Evolutionary conservation across 129 eudicot genomes (phyloP), one percentile per base, ranked within the genome.

Genomic region (Pulicaria dysenterica): DNA sequence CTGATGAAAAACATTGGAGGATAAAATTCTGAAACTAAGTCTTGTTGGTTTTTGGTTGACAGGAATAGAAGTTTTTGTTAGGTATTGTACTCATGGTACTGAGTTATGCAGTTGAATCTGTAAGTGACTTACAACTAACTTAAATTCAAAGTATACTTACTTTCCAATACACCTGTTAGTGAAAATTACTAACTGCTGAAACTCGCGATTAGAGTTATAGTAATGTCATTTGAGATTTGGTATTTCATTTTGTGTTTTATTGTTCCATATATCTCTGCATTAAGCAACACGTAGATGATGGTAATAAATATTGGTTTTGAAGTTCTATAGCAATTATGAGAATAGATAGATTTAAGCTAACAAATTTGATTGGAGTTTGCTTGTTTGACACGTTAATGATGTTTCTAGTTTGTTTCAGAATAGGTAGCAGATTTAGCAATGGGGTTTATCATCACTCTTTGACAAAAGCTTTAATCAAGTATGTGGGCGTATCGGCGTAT

Each of bases 21-120:
- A 31, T 72, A 61, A 47, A 41, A 40, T 34, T 19, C 47, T 38
- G 59, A 44, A 31, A 60, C 24, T 71, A 65, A 59, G 53, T 68
- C 62, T 46, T 15, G 16, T 31, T 69, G 67, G 31, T n/a, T 69
- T 60, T 61, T 45, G 31, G 48, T 51, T 61, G 19, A 64, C 91
- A 95, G 97, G 97, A 95, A 84, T 96, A 95, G 80, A 95, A 88
- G 91, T 95, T 95, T 83, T 77, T 95, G 85, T 79, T 95, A 64
- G 93, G 94, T 24, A 93, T 95, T 73, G 74, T 95, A 70, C 69
- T 95, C 82, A 95, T 95, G 99, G 99, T 88, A 19, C 96, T 96
- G 0, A 87, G 97, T 69, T 95, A 95, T 88, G 84, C 96, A 11
- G 90, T 95, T 75, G 99, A 91, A 85, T 91, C 99, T 60, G 97